Percentiles rank a stretch among this genome's conserved stretches.
Evolutionary conservation across 352 stramenopile genomes (phyloP).

Genomic region (Phytophthora cryptogea): DNA sequence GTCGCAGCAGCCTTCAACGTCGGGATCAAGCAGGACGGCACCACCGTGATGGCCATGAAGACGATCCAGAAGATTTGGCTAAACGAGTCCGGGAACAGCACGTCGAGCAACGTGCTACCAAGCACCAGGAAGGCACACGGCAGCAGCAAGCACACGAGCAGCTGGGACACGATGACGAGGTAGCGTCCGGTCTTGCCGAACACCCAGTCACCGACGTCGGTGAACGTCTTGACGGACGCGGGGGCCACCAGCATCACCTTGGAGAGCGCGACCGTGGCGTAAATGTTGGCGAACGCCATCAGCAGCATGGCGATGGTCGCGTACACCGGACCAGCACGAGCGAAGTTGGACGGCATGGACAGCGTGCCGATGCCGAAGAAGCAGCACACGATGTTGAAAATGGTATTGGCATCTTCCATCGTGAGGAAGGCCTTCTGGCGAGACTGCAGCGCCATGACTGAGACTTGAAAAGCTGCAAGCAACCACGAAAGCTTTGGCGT

Average conservation of each 20-base stretch:
- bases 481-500: not conserved
- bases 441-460: conserved; percentile 16
- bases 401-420: conserved; percentile 46
- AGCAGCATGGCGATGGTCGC: conserved; percentile 45
- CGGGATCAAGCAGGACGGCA: conserved; percentile 31
- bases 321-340: conserved; percentile 43
- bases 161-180: conserved; percentile 33
- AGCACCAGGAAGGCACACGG: conserved; percentile 45
- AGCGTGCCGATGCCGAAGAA: conserved; percentile 47
- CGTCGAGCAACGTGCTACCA: conserved; percentile 35
- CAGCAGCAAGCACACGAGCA: conserved; percentile 33
- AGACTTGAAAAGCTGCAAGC: conserved; percentile 1
- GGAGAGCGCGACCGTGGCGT: conserved; percentile 37
- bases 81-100: conserved; percentile 44
- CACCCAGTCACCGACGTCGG: conserved; percentile 45
- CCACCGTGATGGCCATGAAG: conserved; percentile 35
- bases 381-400: conserved; percentile 41
- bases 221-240: conserved; percentile 41
- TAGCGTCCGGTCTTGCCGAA: conserved; percentile 40
- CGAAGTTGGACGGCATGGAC: conserved; percentile 54
- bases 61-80: conserved; percentile 35
- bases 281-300: conserved; percentile 53
- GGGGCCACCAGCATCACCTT: conserved; percentile 48
- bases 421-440: conserved; percentile 35
- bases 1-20: conserved; percentile 24